Percentiles rank a stretch among this genome's conserved stretches.
phyloP scores from a whole-genome alignment of 2,329 filamentous ascomycete genomes.

The Cladobotryum mycophilum region DNA sequence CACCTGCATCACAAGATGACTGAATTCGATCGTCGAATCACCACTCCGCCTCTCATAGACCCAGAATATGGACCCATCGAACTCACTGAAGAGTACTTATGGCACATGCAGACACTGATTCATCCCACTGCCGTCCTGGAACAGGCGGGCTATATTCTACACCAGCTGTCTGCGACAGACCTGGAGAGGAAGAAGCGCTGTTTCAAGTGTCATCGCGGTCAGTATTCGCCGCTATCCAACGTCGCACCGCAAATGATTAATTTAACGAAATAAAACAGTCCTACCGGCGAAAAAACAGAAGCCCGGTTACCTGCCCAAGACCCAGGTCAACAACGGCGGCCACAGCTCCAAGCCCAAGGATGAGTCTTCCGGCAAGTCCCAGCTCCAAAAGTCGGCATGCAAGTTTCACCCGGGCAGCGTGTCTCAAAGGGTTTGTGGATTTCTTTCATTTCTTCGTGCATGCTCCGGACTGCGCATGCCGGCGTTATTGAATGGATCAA shows the following conservation, averaged over 20 bases:
- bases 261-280: not conserved
- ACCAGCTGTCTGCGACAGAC: conserved; percentile 19
- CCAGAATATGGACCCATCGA: conserved; percentile 14
- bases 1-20: no score
- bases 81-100: conserved; percentile 15
- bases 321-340: not conserved
- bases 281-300: not conserved
- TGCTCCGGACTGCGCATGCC: no score
- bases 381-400: conserved; percentile 15
- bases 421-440: conserved; percentile 19
- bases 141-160: conserved; percentile 22
- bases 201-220: conserved; percentile 21
- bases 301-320: not conserved
- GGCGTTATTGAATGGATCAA: no score
- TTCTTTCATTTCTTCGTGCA: not conserved
- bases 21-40: no score
- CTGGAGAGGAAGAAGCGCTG: conserved; percentile 28
- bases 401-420: conserved; percentile 25
- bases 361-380: not conserved
- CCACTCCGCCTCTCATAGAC: conserved; percentile 1
- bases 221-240: not conserved
- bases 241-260: not conserved
- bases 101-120: conserved; percentile 15
- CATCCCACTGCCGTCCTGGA: conserved; percentile 16
- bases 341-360: not conserved